Conservation (phyloP, 352 stramenopile genomes). For the Globisporangium parvum region DNA sequence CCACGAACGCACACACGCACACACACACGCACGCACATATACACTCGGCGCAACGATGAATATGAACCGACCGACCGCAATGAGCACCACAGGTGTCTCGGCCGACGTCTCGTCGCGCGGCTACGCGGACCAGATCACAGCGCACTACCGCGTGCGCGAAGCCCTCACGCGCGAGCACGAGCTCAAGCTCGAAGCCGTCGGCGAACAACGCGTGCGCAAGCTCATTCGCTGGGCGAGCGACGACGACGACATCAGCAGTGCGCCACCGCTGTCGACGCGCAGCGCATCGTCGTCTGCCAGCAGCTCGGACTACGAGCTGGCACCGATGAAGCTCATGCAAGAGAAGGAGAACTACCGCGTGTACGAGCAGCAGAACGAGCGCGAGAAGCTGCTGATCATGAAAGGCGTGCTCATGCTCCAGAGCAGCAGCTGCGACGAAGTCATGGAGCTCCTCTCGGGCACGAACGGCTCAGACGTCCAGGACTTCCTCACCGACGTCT, state of each 20-base stretch:
- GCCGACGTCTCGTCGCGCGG: conserved; percentile 24
- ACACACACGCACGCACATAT: not conserved
- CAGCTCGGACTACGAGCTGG: conserved; percentile 2
- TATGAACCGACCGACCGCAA: conserved; percentile 12
- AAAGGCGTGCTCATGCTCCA: conserved; percentile 64
- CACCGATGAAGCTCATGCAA: conserved; percentile 30
- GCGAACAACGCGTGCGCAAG: conserved; percentile 46
- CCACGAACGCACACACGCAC: not conserved
- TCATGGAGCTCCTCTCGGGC: conserved; percentile 56
- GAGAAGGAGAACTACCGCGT: conserved; percentile 78
- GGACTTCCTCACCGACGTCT: conserved; percentile 48
- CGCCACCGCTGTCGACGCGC: conserved; percentile 20
- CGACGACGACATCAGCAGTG: conserved; percentile 35
- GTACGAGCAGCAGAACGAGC: conserved; percentile 59
- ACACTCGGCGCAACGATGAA: conserved; percentile 5
- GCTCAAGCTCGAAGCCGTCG: conserved; percentile 32
- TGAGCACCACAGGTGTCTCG: conserved; percentile 23
- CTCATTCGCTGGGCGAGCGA: conserved; percentile 62
- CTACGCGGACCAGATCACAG: conserved; percentile 53
- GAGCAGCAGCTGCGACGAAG: conserved; percentile 61
- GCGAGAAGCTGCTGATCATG: conserved; percentile 53
- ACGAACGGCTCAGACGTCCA: conserved; percentile 35
- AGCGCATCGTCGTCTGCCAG: conserved; percentile 18
- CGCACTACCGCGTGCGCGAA: conserved; percentile 49
- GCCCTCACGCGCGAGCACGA: conserved; percentile 35